phyloP scores from a whole-genome alignment of 2,329 filamentous ascomycete genomes.

The Hirsutella minnesotensis region DNA sequence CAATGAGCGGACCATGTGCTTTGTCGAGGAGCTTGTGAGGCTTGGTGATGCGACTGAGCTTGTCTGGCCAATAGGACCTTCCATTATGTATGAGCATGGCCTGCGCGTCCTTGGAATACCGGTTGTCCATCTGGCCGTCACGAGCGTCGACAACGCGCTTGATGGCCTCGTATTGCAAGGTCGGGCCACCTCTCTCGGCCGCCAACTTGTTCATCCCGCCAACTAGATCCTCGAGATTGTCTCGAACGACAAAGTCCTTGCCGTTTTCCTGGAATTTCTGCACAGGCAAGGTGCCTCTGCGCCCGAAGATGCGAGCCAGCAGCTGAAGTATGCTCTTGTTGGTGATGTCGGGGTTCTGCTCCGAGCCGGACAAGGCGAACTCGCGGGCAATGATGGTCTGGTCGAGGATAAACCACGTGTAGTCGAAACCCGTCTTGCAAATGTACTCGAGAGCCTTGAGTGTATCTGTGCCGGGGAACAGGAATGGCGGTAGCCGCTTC shows the following conservation, averaged over 20 bases:
- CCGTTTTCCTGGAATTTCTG: slow-evolving; percentile 48
- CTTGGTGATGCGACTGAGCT: slow-evolving; percentile 34
- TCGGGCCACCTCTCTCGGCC: slow-evolving; percentile 29
- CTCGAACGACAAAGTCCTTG: slow-evolving; percentile 46
- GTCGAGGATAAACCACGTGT: slow-evolving; percentile 51
- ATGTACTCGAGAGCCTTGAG: slow-evolving; percentile 47
- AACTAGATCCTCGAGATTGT: slow-evolving; percentile 42
- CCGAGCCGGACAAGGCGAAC: slow-evolving; percentile 49
- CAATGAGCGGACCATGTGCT: slow-evolving; percentile 45
- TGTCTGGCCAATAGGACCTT: slow-evolving; percentile 43
- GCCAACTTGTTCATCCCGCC: slow-evolving; percentile 47
- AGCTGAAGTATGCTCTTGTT: slow-evolving; percentile 43
- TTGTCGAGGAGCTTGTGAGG: slow-evolving; percentile 43
- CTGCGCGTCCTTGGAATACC: slow-evolving; percentile 48
- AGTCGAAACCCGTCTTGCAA: slow-evolving; percentile 48
- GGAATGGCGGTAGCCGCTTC: slow-evolving; percentile 41
- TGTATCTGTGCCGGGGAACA: slow-evolving; percentile 47
- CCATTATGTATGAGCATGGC: slow-evolving; percentile 49
- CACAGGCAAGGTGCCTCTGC: slow-evolving; percentile 40
- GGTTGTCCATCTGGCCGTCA: slow-evolving; percentile 43
- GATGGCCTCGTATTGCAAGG: slow-evolving; percentile 32
- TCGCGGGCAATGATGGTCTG: slow-evolving; percentile 48
- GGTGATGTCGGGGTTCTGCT: slow-evolving; percentile 51
- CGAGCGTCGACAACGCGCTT: slow-evolving; percentile 36
- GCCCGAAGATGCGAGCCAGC: slow-evolving; percentile 37